Evolutionary conservation across 192 early-diverging fungal genomes (phyloP), one percentile per base, ranked within the genome.

Genomic region (Oehlia diaphana): DNA sequence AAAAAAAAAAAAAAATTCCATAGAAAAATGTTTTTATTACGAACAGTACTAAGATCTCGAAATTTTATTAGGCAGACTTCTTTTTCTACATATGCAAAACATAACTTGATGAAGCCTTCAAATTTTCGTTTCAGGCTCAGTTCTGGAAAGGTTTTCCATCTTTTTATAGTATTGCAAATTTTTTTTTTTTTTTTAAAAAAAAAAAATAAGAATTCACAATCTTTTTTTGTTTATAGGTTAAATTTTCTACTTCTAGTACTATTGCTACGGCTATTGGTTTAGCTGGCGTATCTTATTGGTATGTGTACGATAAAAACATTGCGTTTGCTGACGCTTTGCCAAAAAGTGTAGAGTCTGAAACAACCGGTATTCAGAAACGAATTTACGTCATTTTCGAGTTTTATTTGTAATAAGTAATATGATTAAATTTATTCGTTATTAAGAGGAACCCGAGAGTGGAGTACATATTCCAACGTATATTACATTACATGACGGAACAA

Each of bases 391-490:
- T 26, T 26, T 0, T 64, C 63, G 8, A 28, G 39, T 26, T 26
- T 64, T 3, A 26, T n/a, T 23, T 23, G 26, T 28, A 64, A 64
- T 28, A n/a, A 13, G 13, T 64, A 23, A 64, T 64, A 21, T 64
- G 26, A 3, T 8, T 28, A 64, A n/a, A 35, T 47, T 70, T 44
- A 44, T 64, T 47, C 19, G 8, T n/a, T 50, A 4, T 35, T 21
- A 62, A 78, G 77, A 78, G 47, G 88, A 89, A 37, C 83, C 84
- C 23, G 83, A 81, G 19, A 82, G 84, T 2, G 83, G 86, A 53
- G 10, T 81, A 16, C 70, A 3, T 10, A 86, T 87, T 63, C 88
- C 88, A 37, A 68, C 69, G n/a, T 81, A 37, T 65, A 81, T 89
- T 44, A 73, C 72, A 10, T 79, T 85, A n/a, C 76, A 84, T 69